These are phyloP conservation scores for Mucor sp. DNA, from an alignment of 371 early-diverging fungal species.

Conservation along the genomic window DNA sequence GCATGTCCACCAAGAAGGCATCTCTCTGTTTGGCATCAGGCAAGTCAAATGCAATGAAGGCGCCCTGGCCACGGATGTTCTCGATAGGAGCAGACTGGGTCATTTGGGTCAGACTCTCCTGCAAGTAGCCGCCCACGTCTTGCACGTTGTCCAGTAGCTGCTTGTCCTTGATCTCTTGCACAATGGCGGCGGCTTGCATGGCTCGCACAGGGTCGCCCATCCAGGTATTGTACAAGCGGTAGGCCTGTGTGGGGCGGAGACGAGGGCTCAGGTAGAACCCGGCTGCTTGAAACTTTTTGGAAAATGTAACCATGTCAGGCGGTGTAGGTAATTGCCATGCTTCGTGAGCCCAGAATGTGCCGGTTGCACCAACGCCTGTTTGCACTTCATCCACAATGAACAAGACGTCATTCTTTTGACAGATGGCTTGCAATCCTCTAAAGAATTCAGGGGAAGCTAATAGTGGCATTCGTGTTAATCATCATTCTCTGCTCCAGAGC, in stretches of 20 bases:
- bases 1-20: slow-evolving; percentile 57
- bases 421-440: slow-evolving; percentile 65
- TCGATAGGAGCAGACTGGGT: slow-evolving; percentile 23
- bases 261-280: slow-evolving; percentile 66
- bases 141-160: slow-evolving; percentile 57
- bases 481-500: too few relatives aligned
- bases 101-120: slow-evolving; percentile 48
- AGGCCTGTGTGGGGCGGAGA: slow-evolving; percentile 63
- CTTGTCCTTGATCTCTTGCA: slow-evolving; percentile 58
- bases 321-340: slow-evolving; percentile 67
- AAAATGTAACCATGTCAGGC: slow-evolving; percentile 79
- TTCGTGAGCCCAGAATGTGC: slow-evolving; percentile 81
- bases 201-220: slow-evolving; percentile 76
- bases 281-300: slow-evolving; percentile 79
- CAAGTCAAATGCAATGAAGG: slow-evolving; percentile 75
- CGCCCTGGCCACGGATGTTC: slow-evolving; percentile 67
- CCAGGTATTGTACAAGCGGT: slow-evolving; percentile 78
- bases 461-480: neutral
- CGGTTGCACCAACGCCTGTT: slow-evolving; percentile 84
- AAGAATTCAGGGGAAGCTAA: slow-evolving; percentile 70
- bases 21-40: slow-evolving; percentile 52
- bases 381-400: slow-evolving; percentile 89
- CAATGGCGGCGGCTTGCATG: slow-evolving; percentile 67
- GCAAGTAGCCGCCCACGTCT: slow-evolving; percentile 60
- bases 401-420: slow-evolving; percentile 62